Percentiles rank a stretch among this genome's conserved stretches.
Conservation (phyloP, 768 basidiomycete genomes). For the Mycena vitilis region DNA sequence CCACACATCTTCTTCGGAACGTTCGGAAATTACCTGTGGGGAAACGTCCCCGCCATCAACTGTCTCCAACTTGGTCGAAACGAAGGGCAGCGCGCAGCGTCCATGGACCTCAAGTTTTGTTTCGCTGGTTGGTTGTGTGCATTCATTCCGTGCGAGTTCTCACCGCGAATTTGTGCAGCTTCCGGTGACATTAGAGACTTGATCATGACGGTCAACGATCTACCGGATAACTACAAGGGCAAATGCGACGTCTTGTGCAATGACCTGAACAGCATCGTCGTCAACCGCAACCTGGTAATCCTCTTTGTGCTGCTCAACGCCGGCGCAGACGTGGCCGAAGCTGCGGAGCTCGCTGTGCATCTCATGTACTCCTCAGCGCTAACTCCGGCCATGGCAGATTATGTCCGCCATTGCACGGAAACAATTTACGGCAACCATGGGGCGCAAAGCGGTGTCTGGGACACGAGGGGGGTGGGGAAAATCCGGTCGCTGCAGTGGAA, state of each 20-base stretch:
- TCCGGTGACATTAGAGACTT: conserved; percentile 49
- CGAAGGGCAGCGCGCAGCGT: conserved; percentile 40
- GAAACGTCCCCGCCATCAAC: conserved; percentile 47
- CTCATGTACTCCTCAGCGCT: conserved; percentile 57
- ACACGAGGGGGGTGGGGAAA: conserved; percentile 49
- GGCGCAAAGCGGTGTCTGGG: conserved; percentile 29
- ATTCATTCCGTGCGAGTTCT: not conserved
- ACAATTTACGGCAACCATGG: conserved; percentile 45
- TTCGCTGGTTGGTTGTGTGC: conserved; percentile 46
- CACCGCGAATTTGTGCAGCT: conserved; percentile 36
- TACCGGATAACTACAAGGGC: conserved; percentile 50
- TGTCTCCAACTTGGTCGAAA: conserved; percentile 45
- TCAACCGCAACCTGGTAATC: conserved; percentile 54
- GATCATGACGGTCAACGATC: conserved; percentile 40
- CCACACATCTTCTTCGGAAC: conserved; percentile 4
- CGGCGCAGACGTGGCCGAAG: conserved; percentile 37
- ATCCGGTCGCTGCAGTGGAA: conserved; percentile 48
- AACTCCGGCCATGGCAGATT: conserved; percentile 48
- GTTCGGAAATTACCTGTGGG: conserved; percentile 39
- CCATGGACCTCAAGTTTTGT: conserved; percentile 49
- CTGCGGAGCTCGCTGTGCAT: conserved; percentile 54
- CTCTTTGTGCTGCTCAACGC: conserved; percentile 46
- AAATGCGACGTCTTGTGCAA: conserved; percentile 53
- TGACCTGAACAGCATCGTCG: conserved; percentile 47
- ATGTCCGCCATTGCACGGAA: conserved; percentile 49